phyloP scores from a whole-genome alignment of 78 protist genomes.

The Corallochytrium limacisporum region DNA sequence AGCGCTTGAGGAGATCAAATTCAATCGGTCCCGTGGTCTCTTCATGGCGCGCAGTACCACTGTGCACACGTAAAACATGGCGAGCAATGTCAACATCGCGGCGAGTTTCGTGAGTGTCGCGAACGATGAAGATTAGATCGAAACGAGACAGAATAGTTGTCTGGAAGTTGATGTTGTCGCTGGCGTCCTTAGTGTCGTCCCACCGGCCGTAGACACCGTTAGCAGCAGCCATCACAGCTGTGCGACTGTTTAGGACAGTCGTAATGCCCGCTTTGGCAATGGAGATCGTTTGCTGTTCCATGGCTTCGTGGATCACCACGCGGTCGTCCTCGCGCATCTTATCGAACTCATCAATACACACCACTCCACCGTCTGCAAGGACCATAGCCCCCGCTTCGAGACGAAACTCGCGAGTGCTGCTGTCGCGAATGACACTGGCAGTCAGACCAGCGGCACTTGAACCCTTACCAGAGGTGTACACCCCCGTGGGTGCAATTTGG shows the following conservation, averaged over 20 bases:
- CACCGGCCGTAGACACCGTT: constrained; percentile 89
- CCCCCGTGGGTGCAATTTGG: constrained; percentile 82
- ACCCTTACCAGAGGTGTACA: constrained; percentile 98
- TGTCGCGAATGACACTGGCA: constrained; percentile 88
- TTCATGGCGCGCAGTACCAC: background rate
- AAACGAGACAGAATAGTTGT: constrained; percentile 96
- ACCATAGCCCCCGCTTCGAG: constrained; percentile 99
- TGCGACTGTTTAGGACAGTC: constrained; percentile 92
- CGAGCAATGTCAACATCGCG: constrained; percentile 51
- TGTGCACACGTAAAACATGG: constrained; percentile 38
- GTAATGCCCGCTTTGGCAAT: constrained; percentile 99
- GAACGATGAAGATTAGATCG: constrained; percentile 94
- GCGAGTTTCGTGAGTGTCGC: constrained; percentile 55
- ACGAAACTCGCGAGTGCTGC: constrained; percentile 61
- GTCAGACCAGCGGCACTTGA: constrained; percentile 97
- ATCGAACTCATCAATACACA: constrained; percentile 41
- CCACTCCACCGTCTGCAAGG: constrained; percentile 97
- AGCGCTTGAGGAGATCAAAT: constrained; percentile 13
- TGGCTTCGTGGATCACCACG: constrained; percentile 97
- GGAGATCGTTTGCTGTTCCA: constrained; percentile 99
- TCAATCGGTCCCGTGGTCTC: background rate
- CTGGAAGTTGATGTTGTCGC: constrained; percentile 73
- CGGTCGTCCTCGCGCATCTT: constrained; percentile 52
- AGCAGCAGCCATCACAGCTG: constrained; percentile 99
- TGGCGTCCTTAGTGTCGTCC: constrained; percentile 22